phyloP scores from a whole-genome alignment of 805 yeast genomes.

The Teunomyces stri region DNA sequence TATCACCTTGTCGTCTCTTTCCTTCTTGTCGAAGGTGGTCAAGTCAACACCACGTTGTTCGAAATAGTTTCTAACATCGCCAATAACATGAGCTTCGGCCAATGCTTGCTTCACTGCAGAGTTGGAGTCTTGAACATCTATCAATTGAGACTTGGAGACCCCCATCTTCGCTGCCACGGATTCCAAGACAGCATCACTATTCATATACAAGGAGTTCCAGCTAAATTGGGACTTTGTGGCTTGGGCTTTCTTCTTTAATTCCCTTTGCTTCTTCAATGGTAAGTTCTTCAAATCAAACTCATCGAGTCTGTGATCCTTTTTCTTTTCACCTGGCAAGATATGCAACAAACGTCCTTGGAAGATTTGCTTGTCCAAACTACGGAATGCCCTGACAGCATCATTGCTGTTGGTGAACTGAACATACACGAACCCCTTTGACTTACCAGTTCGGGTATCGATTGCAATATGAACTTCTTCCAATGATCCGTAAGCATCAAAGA shows the following conservation, averaged over 20 bases:
- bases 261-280: slow-evolving; percentile 89
- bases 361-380: slow-evolving; percentile 75
- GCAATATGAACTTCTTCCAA: slow-evolving; percentile 92
- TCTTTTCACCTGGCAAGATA: slow-evolving; percentile 79
- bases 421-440: slow-evolving; percentile 91
- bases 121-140: slow-evolving; percentile 81
- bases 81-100: slow-evolving; percentile 95
- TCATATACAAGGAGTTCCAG: slow-evolving; percentile 94
- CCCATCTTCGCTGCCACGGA: slow-evolving; percentile 87
- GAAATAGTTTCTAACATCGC: slow-evolving; percentile 84
- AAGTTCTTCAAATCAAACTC: slow-evolving; percentile 88
- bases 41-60: slow-evolving; percentile 84
- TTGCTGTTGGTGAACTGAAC: slow-evolving; percentile 64
- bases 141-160: slow-evolving; percentile 72
- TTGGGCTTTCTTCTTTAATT: slow-evolving; percentile 75
- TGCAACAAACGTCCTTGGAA: slow-evolving; percentile 94
- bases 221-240: slow-evolving; percentile 86
- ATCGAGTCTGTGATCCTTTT: slow-evolving; percentile 79
- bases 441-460: slow-evolving; percentile 82
- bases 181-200: slow-evolving; percentile 86
- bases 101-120: slow-evolving; percentile 96
- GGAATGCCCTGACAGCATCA: slow-evolving; percentile 75
- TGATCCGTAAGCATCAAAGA: slow-evolving; percentile 68
- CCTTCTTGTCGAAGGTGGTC: slow-evolving; percentile 60
- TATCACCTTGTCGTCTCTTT: slow-evolving; percentile 76